Evolutionary conservation across 305 asterid genomes (phyloP).

Genomic region (Ilex paraguariensis): DNA sequence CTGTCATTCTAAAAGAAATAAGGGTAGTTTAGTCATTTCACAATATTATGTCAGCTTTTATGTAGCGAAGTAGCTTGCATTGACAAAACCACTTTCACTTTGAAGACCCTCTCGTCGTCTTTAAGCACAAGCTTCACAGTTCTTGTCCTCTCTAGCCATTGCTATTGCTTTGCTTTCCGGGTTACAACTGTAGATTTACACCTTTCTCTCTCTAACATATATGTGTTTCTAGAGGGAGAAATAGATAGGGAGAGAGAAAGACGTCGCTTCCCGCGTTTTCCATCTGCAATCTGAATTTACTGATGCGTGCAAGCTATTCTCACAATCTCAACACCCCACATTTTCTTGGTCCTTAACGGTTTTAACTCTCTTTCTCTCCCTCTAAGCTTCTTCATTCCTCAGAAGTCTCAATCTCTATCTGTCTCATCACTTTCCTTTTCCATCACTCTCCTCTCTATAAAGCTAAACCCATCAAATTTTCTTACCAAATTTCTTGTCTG

Average conservation of each 20-base stretch:
- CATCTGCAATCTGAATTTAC: constrained; percentile 31
- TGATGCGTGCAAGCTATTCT: constrained; percentile 84
- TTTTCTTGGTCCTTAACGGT: constrained; percentile 30
- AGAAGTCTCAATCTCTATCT: constrained; percentile 29
- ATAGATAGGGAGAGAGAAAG: constrained; percentile 11
- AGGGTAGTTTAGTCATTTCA: constrained; percentile 6
- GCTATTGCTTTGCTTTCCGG: too few species aligned
- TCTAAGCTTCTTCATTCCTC: constrained; percentile 48
- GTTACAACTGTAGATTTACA: too few species aligned
- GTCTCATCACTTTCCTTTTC: constrained; percentile 16
- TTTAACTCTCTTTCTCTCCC: constrained; percentile 28
- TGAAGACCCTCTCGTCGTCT: too few species aligned
- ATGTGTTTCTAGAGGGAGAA: background rate
- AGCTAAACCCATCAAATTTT: constrained; percentile 7
- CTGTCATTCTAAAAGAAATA: background rate
- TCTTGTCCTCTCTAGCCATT: too few species aligned
- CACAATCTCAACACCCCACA: constrained; percentile 16
- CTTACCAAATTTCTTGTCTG: constrained; percentile 5
- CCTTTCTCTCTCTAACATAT: constrained; percentile 7
- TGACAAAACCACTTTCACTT: too few species aligned
- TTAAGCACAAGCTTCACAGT: too few species aligned
- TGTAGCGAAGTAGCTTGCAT: background rate
- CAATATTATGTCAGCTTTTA: background rate
- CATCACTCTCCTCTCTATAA: constrained; percentile 7
- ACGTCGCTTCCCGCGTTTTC: constrained; percentile 76